Evolutionary conservation across 495 filamentous ascomycete species (phyloP).

Genomic region (Acidiella bohemica): DNA sequence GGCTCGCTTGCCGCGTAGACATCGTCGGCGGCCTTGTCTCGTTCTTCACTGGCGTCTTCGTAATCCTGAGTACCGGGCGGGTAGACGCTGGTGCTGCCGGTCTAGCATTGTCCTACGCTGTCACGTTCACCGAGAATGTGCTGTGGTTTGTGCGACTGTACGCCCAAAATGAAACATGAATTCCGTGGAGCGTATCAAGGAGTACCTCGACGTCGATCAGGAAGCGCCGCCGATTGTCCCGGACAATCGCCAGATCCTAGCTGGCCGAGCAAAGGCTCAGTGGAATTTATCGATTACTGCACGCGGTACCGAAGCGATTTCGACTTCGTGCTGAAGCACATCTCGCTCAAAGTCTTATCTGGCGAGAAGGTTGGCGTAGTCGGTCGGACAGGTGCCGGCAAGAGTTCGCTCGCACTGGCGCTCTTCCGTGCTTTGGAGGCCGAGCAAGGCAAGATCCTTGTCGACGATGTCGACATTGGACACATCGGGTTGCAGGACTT

Average conservation of each 20-base stretch:
- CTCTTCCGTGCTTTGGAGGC: constrained; percentile 97
- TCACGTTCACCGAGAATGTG: constrained; percentile 94
- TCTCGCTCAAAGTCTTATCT: constrained; percentile 75
- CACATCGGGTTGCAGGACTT: constrained; percentile 81
- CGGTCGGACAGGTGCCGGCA: constrained; percentile 89
- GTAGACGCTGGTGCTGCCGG: constrained; percentile 92
- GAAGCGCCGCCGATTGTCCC: constrained; percentile 70
- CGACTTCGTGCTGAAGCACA: constrained; percentile 66
- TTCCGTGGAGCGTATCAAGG: constrained; percentile 93
- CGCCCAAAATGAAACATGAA: constrained; percentile 98
- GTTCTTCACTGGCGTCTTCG: constrained; percentile 88
- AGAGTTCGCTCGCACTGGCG: constrained; percentile 88
- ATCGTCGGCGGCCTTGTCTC: constrained; percentile 79
- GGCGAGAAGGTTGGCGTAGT: constrained; percentile 95
- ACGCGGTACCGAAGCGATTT: constrained; percentile 83
- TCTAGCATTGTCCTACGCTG: constrained; percentile 92
- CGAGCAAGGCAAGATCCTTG: constrained; percentile 74
- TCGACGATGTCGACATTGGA: constrained; percentile 82
- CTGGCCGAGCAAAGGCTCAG: constrained; percentile 78
- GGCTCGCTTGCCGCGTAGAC: constrained; percentile 90
- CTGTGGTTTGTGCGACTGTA: constrained; percentile 97
- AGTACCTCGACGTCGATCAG: constrained; percentile 94
- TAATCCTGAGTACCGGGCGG: constrained; percentile 66
- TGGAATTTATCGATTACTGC: constrained; percentile 76
- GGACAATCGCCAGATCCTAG: constrained; percentile 60